Conservation (phyloP, 257 asterid species). For the Nicotiana obtusifolia region DNA sequence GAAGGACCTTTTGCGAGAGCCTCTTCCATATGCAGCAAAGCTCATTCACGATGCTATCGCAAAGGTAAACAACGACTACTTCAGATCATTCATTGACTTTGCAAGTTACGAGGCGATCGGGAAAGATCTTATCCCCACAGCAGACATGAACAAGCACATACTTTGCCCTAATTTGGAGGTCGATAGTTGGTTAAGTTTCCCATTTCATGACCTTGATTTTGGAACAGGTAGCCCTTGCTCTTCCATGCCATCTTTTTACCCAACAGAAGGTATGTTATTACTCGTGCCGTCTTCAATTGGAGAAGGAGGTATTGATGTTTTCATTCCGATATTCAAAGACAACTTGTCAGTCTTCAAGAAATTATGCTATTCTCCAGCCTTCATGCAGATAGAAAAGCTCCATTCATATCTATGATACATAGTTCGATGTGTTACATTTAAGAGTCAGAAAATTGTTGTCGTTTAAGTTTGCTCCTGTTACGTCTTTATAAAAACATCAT, state of each 20-base stretch:
- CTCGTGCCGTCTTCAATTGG: conserved; percentile 45
- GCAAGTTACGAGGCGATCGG: conserved; percentile 33
- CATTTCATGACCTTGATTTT: conserved; percentile 67
- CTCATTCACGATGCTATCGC: conserved; percentile 59
- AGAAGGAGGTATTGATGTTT: conserved; percentile 50
- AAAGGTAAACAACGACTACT: conserved; percentile 43
- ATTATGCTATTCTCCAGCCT: conserved; percentile 6
- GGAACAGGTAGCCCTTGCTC: conserved; percentile 60
- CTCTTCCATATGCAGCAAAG: conserved; percentile 45
- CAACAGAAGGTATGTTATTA: conserved; percentile 55
- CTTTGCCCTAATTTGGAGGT: conserved; percentile 76
- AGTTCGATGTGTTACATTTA: background rate
- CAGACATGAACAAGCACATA: conserved; percentile 27
- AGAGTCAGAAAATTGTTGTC: no score
- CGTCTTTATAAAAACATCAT: no score
- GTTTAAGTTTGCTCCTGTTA: no score
- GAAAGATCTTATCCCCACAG: conserved; percentile 38
- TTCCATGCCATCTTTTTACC: conserved; percentile 66
- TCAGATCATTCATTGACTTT: conserved; percentile 69
- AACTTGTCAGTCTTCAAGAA: conserved; percentile 41
- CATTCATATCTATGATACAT: background rate
- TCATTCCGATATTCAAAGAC: conserved; percentile 51
- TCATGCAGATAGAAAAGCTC: background rate
- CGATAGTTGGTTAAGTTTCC: conserved; percentile 80
- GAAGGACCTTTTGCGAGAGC: conserved; percentile 31